These are phyloP conservation scores for Arachis stenosperma DNA, from an alignment of 306 rosid genomes.

Conservation along the genomic window DNA sequence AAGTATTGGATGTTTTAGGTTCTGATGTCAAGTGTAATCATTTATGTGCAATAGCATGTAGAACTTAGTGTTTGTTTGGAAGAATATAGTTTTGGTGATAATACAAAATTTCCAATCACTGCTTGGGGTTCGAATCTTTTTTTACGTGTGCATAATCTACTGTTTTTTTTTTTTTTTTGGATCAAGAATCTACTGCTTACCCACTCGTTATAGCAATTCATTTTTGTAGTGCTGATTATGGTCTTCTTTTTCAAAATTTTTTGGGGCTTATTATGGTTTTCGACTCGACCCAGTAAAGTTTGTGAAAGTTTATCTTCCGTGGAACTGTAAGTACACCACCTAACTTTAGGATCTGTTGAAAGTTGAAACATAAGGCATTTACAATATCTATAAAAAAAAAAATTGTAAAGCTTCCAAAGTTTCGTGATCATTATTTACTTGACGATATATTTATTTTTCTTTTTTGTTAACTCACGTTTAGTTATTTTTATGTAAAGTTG, in stretches of 20 bases:
- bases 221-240: constrained; percentile 18
- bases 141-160: constrained; percentile 26
- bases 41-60: constrained; percentile 47
- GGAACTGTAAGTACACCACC: no score
- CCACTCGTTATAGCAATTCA: constrained; percentile 35
- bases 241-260: background rate
- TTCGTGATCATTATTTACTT: no score
- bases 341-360: no score
- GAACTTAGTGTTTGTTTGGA: constrained; percentile 51
- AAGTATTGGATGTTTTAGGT: constrained; percentile 27
- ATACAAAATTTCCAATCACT: constrained; percentile 4
- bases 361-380: no score
- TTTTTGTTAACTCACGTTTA: no score
- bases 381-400: no score
- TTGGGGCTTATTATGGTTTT: no score
- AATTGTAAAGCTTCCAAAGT: no score
- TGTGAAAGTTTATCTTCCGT: no score
- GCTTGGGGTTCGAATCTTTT: constrained; percentile 8
- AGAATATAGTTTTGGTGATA: constrained; percentile 41
- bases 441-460: no score
- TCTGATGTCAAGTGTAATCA: constrained; percentile 51
- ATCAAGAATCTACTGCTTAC: background rate
- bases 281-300: no score
- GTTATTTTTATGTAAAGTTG: no score
- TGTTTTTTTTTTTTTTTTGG: background rate